Base-by-base conservation (phyloP, 345 rosid genomes). In the Eutrema japonicum region DNA sequence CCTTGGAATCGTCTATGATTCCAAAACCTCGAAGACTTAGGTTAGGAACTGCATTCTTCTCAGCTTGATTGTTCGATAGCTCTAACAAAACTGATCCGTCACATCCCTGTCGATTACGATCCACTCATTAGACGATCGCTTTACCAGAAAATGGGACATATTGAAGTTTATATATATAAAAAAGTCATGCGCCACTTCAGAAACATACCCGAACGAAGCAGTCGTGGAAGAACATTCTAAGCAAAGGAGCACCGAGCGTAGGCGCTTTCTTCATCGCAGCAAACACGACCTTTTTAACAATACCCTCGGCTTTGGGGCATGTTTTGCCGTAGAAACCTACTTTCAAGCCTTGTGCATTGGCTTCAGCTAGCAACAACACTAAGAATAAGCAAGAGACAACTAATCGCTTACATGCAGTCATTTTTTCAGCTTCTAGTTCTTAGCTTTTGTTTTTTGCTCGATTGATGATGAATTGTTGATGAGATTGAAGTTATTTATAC, bases 211-310 rank as follows among this genome's bases (percentile, higher is more conserved):
- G 72, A 14, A 88, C 85, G 36, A 88, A 84, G 70, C 92, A 86
- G 58, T 81, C 96, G 36, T 84, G 96, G 74, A 88, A 80, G 64
- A 83, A 86, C 89, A 84, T 80, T 65, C 93, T 76, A 14, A 89
- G 85, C 50, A 84, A 70, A 78, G 83, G 84, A 12, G 92, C 88
- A 4, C 89, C 82, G 68, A 76, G 8, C 1, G 60, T 12, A 27
- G 81, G 71, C 6, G 80, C 78, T 37, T 0, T 43, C 2, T 84
- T 14, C 35, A 82, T 85, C 5, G 66, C 77, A 22, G 37, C 77
- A 76, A 82, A 47, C 11, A 85, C 83, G 43, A 83, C 52, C 3
- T 40, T 54, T 77, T 26, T 73, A 53, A 88, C 80, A 3, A 78
- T 73, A 0, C 65, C 70, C 64, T 86, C 91, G 0, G 82, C 88